Percentiles rank a stretch among this genome's conserved stretches.
These are phyloP conservation scores for Quercus mongolica DNA, from an alignment of 306 rosid species.

Conservation along the genomic window DNA sequence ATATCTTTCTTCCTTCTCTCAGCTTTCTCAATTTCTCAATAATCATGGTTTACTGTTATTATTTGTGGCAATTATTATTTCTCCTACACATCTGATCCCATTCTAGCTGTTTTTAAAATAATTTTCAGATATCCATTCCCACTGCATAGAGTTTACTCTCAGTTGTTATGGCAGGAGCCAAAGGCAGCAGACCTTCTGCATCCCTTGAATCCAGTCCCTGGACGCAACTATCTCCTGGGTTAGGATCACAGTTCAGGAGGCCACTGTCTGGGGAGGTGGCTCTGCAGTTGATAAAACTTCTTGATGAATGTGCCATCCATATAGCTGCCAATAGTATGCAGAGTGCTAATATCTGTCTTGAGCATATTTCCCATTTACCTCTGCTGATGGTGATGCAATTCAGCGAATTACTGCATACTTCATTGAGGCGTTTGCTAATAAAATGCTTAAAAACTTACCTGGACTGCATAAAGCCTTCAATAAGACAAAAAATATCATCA, in stretches of 20 bases:
- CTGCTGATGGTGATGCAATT: slow-evolving; percentile 66
- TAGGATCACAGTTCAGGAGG: slow-evolving; percentile 65
- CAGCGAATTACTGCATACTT: slow-evolving; percentile 77
- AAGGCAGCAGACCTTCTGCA: slow-evolving; percentile 46
- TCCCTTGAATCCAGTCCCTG: slow-evolving; percentile 29
- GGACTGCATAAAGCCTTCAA: slow-evolving; percentile 68
- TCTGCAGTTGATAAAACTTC: slow-evolving; percentile 49
- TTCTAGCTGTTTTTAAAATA: background rate
- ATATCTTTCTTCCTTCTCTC: too few species aligned
- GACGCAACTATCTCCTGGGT: slow-evolving; percentile 25
- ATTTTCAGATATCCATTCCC: slow-evolving; percentile 3
- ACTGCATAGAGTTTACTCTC: background rate
- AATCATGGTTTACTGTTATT: too few species aligned
- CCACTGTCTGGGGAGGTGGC: slow-evolving; percentile 55
- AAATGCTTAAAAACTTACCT: slow-evolving; percentile 57
- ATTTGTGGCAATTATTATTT: too few species aligned
- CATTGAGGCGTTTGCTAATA: slow-evolving; percentile 70
- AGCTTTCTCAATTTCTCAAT: too few species aligned
- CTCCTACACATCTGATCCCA: background rate
- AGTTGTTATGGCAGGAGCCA: slow-evolving; percentile 25
- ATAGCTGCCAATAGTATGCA: slow-evolving; percentile 74
- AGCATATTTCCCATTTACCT: slow-evolving; percentile 60
- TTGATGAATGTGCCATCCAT: slow-evolving; percentile 57
- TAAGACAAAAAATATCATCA: slow-evolving; percentile 46
- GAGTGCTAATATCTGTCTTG: slow-evolving; percentile 64